Evolutionary conservation across 371 early-diverging fungal genomes (phyloP).

Genomic region (Rhizopus arrhizus): DNA sequence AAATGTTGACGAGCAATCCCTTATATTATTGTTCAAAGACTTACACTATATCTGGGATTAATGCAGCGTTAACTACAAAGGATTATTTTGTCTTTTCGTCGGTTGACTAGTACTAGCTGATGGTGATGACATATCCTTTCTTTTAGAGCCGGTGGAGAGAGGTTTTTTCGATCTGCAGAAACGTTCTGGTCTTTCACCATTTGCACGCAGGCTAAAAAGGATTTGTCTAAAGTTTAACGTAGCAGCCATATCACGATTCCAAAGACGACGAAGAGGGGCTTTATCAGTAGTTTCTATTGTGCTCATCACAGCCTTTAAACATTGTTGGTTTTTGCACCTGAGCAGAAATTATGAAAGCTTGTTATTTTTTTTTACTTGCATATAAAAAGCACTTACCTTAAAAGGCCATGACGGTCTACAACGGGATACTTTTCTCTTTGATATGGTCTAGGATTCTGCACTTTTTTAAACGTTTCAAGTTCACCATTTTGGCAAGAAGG

Average conservation of each 20-base stretch:
- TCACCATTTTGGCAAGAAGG: not conserved
- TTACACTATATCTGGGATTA: not conserved
- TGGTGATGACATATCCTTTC: not conserved
- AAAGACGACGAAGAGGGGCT: not conserved
- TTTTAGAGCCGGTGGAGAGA: not conserved
- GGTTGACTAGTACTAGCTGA: not conserved
- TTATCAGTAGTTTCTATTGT: not conserved
- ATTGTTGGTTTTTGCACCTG: conserved; percentile 9
- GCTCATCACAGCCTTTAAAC: not conserved
- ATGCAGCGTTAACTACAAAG: not conserved
- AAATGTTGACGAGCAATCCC: not conserved
- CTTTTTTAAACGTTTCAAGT: not conserved
- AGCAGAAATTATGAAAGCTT: not conserved
- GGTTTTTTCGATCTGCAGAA: not conserved
- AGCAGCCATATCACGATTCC: conserved; percentile 1
- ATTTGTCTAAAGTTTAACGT: not conserved
- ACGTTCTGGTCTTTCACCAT: conserved; percentile 1
- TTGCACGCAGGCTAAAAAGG: not conserved
- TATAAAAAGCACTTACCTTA: not conserved
- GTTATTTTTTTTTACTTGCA: not conserved
- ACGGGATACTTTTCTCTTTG: not conserved
- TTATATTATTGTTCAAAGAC: not conserved
- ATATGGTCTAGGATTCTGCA: not conserved
- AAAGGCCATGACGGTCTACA: not conserved
- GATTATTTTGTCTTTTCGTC: not conserved